Conservation (phyloP, 805 yeast species). For the Starmera quercuum region DNA sequence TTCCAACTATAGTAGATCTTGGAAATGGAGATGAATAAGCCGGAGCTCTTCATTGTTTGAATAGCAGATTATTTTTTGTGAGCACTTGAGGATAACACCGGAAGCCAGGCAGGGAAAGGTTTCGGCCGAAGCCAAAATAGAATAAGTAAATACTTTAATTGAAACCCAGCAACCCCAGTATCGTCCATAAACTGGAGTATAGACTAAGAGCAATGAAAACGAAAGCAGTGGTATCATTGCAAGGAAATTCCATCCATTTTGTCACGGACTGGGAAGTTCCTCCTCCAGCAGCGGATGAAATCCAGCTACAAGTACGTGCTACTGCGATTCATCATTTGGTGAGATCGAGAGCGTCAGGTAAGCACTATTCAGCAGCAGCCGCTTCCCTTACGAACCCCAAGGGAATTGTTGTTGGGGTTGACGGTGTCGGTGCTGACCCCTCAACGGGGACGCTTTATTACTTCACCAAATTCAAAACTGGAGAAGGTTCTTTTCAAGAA, state of each 20-base stretch:
- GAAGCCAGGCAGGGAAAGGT: no score
- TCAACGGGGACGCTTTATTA: not conserved
- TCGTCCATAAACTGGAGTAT: no score
- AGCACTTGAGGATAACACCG: no score
- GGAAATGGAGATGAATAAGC: no score
- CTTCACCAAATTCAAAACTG: constrained; percentile 2
- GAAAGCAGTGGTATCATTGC: not conserved
- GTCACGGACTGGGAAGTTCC: not conserved
- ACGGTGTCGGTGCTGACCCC: constrained; percentile 3
- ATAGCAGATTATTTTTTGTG: no score
- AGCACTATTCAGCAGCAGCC: constrained; percentile 3
- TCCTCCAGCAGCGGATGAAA: not conserved
- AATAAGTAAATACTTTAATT: no score
- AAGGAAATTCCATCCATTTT: not conserved
- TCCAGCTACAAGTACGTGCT: not conserved
- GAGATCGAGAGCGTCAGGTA: constrained; percentile 4
- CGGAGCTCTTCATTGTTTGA: no score
- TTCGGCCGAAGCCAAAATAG: no score
- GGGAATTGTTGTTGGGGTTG: constrained; percentile 4
- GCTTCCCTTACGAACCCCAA: not conserved
- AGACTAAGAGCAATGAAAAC: not conserved
- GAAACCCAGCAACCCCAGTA: no score
- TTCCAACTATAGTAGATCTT: no score
- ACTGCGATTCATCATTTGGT: constrained; percentile 6
- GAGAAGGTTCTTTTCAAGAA: constrained; percentile 5